These are phyloP conservation scores for Albatrellus ellisii DNA, from an alignment of 768 basidiomycete species.

Conservation along the genomic window DNA sequence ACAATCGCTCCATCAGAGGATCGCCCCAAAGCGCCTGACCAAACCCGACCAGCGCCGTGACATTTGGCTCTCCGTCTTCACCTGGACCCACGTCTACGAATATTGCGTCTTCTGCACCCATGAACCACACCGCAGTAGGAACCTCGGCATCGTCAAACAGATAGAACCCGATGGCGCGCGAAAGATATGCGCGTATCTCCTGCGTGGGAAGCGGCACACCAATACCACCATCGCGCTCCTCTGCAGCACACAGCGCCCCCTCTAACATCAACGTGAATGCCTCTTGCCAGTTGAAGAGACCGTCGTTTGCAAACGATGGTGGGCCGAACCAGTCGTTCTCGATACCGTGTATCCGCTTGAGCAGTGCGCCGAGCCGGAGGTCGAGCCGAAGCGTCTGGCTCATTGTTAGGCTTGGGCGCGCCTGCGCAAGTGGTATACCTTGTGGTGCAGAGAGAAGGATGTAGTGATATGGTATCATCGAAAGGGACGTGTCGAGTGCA, in stretches of 20 bases:
- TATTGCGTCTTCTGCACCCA: slow-evolving; percentile 13
- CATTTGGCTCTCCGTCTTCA: slow-evolving; percentile 24
- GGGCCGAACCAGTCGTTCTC: slow-evolving; percentile 70
- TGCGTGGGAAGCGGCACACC: slow-evolving; percentile 21
- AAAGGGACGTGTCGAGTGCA: background rate
- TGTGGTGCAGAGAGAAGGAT: slow-evolving; percentile 26
- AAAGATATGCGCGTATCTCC: slow-evolving; percentile 36
- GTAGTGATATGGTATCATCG: slow-evolving; percentile 29
- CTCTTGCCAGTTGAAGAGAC: slow-evolving; percentile 61
- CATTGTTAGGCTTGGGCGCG: slow-evolving; percentile 25
- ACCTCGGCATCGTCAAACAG: slow-evolving; percentile 70
- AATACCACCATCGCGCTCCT: slow-evolving; percentile 14
- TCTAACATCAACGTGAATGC: slow-evolving; percentile 53
- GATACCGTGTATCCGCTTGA: slow-evolving; percentile 53
- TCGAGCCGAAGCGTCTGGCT: slow-evolving; percentile 33
- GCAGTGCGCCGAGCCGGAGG: slow-evolving; percentile 43
- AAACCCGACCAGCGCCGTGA: slow-evolving; percentile 21
- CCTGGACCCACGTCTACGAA: slow-evolving; percentile 40
- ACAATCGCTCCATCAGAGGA: slow-evolving; percentile 56
- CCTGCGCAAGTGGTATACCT: slow-evolving; percentile 19
- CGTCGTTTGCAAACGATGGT: slow-evolving; percentile 23
- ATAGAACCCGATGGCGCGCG: slow-evolving; percentile 61
- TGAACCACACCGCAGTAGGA: slow-evolving; percentile 53
- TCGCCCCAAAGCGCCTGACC: slow-evolving; percentile 62
- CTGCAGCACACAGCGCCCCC: slow-evolving; percentile 33